These are phyloP conservation scores for Tylopilus subfusipes DNA, from an alignment of 768 basidiomycete genomes.

Conservation along the genomic window DNA sequence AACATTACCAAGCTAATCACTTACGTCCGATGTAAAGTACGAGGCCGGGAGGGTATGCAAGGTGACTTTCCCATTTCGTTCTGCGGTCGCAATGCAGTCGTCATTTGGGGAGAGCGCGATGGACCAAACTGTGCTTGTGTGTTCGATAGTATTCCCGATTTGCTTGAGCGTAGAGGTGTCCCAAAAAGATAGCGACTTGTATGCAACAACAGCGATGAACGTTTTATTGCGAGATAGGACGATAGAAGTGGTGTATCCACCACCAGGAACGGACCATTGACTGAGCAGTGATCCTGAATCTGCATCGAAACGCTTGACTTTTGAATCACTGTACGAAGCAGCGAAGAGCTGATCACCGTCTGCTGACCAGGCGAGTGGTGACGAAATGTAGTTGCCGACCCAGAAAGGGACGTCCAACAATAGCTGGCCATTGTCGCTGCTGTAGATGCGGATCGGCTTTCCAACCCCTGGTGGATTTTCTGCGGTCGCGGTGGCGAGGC, in stretches of 20 bases:
- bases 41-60: not conserved
- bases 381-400: not conserved
- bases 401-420: not conserved
- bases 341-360: not conserved
- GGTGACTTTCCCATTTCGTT: not conserved
- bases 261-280: not conserved
- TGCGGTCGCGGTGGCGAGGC: not conserved
- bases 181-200: not conserved
- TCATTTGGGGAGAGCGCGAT: not conserved
- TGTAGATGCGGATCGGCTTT: not conserved
- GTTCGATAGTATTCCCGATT: not conserved
- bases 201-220: not conserved
- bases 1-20: not conserved
- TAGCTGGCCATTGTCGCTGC: not conserved
- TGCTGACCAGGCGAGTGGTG: not conserved
- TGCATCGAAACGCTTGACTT: not conserved
- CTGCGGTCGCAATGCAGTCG: not conserved
- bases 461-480: not conserved
- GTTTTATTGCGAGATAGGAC: not conserved
- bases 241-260: not conserved
- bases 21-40: not conserved
- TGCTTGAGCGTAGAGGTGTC: not conserved
- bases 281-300: not conserved
- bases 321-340: not conserved
- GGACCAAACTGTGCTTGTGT: not conserved